Evolutionary conservation across 2,329 filamentous ascomycete genomes (phyloP).

Genomic region (Hawksworthiomyces lignivorus): DNA sequence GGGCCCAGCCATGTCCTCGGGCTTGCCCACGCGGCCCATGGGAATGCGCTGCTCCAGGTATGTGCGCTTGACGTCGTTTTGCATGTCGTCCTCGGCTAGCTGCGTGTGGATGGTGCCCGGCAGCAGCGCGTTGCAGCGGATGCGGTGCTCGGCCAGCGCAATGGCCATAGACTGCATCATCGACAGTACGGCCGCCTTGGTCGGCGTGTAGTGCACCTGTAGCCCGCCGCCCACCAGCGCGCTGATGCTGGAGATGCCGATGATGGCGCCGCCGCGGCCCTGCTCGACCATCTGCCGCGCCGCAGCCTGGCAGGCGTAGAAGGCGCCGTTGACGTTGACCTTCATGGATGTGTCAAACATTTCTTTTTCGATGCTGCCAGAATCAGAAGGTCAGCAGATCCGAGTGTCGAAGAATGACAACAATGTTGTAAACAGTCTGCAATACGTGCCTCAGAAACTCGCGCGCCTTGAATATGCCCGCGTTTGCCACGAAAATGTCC

Average conservation of each 20-base stretch:
- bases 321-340: constrained; percentile 78
- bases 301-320: constrained; percentile 77
- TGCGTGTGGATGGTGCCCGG: constrained; percentile 64
- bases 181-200: constrained; percentile 59
- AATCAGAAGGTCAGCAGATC: no score
- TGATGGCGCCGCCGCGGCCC: constrained; percentile 68
- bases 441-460: constrained; percentile 77
- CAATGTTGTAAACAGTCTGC: no score
- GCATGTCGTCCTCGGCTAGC: constrained; percentile 60
- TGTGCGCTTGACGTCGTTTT: constrained; percentile 50
- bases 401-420: no score
- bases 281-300: constrained; percentile 69
- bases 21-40: constrained; percentile 50
- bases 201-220: constrained; percentile 65
- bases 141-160: constrained; percentile 56
- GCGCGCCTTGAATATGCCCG: constrained; percentile 79
- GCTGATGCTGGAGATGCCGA: constrained; percentile 31
- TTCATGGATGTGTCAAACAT: constrained; percentile 64
- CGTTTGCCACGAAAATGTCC: constrained; percentile 79
- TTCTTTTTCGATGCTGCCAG: constrained; percentile 57
- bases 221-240: constrained; percentile 56
- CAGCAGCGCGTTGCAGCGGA: constrained; percentile 60
- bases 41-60: constrained; percentile 64
- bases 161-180: constrained; percentile 62
- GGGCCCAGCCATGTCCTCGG: constrained; percentile 58